Evolutionary conservation across 768 basidiomycete species (phyloP).

Genomic region (Trametopsis cervina): DNA sequence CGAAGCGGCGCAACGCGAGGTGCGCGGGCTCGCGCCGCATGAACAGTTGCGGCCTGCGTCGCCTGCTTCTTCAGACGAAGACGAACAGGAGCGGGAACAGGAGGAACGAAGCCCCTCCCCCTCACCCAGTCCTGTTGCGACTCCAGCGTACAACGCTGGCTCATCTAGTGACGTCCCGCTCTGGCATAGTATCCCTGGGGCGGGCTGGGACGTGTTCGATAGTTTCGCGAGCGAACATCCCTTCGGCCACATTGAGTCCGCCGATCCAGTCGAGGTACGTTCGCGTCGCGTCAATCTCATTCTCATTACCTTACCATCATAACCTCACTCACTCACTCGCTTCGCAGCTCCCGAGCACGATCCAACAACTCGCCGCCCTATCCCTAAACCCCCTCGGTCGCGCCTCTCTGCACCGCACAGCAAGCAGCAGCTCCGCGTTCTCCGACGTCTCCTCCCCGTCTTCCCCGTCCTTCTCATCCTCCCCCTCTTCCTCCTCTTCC

Average conservation of each 20-base stretch:
- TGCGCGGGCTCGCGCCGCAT: constrained; percentile 19
- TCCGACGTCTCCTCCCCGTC: constrained; percentile 15
- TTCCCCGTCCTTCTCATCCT: constrained; percentile 3
- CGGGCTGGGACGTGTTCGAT: constrained; percentile 5
- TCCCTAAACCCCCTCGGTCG: constrained; percentile 49
- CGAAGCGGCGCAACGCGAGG: constrained; percentile 58
- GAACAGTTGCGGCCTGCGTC: constrained; percentile 5
- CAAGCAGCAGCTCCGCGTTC: constrained; percentile 14
- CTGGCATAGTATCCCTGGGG: constrained; percentile 8
- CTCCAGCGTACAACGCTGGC: constrained; percentile 6
- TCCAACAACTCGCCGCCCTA: constrained; percentile 42
- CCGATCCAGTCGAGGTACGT: constrained; percentile 17
- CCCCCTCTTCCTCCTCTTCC: constrained; percentile 9
- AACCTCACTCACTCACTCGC: background rate
- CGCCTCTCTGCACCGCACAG: constrained; percentile 15
- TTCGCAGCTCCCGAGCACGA: constrained; percentile 31
- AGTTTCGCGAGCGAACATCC: background rate
- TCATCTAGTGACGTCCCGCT: background rate
- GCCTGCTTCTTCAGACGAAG: constrained; percentile 1
- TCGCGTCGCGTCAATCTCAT: background rate
- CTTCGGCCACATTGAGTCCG: constrained; percentile 11
- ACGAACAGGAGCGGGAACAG: constrained; percentile 10
- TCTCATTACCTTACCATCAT: background rate
- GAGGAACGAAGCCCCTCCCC: constrained; percentile 23
- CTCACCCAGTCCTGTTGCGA: constrained; percentile 1